These are phyloP conservation scores for Zelopaecilomyces penicillatus DNA, from an alignment of 2,329 filamentous ascomycete genomes.

Conservation along the genomic window DNA sequence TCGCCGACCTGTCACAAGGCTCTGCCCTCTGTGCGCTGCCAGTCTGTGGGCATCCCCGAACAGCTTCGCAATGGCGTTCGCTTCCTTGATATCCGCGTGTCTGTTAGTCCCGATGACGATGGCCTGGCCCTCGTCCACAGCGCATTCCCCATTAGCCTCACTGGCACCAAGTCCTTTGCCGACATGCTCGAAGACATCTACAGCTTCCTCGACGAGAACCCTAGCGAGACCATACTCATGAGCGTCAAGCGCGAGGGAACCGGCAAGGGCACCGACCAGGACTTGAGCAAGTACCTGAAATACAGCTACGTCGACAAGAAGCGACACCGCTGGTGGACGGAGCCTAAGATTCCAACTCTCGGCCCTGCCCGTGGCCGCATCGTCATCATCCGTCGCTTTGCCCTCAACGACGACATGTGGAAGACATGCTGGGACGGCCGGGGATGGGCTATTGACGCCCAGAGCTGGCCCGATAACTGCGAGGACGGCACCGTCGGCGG, in stretches of 20 bases:
- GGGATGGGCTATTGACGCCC: conserved; percentile 53
- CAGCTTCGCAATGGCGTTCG: conserved; percentile 87
- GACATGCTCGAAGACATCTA: conserved; percentile 64
- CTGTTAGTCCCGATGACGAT: conserved; percentile 45
- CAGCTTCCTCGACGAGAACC: conserved; percentile 67
- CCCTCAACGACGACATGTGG: conserved; percentile 47
- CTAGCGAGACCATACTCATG: conserved; percentile 75
- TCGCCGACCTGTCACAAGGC: conserved; percentile 77
- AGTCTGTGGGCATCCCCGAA: conserved; percentile 65
- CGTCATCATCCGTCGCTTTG: conserved; percentile 76
- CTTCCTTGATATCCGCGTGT: conserved; percentile 85
- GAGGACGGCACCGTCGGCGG: conserved; percentile 61
- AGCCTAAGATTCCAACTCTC: conserved; percentile 66
- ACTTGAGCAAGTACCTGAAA: conserved; percentile 66
- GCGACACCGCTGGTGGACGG: conserved; percentile 65
- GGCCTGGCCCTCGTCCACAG: conserved; percentile 78
- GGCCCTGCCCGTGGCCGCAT: conserved; percentile 75
- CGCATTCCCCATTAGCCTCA: conserved; percentile 79
- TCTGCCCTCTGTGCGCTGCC: conserved; percentile 86
- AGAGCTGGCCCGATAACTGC: conserved; percentile 80
- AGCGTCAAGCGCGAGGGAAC: conserved; percentile 87
- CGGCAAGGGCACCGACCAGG: conserved; percentile 68
- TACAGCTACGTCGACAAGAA: conserved; percentile 58
- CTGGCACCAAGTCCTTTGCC: conserved; percentile 69
- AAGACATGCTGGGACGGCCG: conserved; percentile 39